phyloP scores from a whole-genome alignment of 257 asterid species.

The Penstemon barbatus region DNA sequence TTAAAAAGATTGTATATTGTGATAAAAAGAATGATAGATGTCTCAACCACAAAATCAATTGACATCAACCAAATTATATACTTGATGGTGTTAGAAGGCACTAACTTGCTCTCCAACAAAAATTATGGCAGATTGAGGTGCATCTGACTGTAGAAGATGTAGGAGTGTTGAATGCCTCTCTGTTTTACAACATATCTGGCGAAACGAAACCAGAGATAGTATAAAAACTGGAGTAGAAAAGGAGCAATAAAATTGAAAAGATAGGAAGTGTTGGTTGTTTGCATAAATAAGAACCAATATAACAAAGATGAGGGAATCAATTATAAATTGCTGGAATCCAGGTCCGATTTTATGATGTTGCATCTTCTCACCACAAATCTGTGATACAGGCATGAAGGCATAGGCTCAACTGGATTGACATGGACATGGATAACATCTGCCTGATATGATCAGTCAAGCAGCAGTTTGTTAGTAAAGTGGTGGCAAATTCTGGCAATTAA shows the following conservation, averaged over 20 bases:
- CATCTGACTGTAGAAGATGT: conserved; percentile 62
- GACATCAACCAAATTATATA: conserved; percentile 19
- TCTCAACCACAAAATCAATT: conserved; percentile 3
- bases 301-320: background rate
- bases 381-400: conserved; percentile 87
- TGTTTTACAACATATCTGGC: conserved; percentile 67
- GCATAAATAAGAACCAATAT: conserved; percentile 19
- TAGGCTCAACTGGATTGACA: conserved; percentile 73
- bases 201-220: conserved; percentile 23
- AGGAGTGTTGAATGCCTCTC: conserved; percentile 64
- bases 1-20: background rate
- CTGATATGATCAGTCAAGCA: conserved; percentile 47
- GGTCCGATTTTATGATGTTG: background rate
- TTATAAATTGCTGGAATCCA: conserved; percentile 7
- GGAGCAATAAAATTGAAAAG: conserved; percentile 7
- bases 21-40: background rate
- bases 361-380: conserved; percentile 75
- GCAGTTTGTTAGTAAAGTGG: conserved; percentile 19
- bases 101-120: conserved; percentile 91
- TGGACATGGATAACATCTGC: conserved; percentile 76
- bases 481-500: conserved; percentile 10
- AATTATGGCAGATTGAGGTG: conserved; percentile 84
- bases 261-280: background rate
- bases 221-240: conserved; percentile 17
- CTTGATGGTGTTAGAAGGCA: conserved; percentile 27